Base-by-base conservation (phyloP, 768 basidiomycete genomes). In the Kwoniella pini region DNA sequence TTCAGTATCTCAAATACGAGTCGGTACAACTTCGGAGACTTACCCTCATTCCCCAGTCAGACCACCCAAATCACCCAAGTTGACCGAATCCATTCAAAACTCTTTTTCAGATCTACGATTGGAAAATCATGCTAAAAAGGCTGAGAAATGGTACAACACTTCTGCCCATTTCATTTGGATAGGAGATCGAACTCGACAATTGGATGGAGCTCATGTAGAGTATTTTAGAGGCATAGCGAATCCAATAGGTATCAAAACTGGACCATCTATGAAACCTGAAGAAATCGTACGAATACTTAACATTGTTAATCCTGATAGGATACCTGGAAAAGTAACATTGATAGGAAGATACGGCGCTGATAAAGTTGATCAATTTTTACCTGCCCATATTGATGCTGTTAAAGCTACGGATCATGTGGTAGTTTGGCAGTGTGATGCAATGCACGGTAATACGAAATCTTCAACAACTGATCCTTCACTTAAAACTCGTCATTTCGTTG, bases 151-250 rank as follows among this genome's bases (percentile, higher is more conserved):
- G 76, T 97, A 95, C 80, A 95, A 97, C 75, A 89, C 90, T 15
- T 90, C 91, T 2, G 90, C 91, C 7, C 93, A 94, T 77, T 95
- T 96, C 80, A 79, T 97, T 50, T 99, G 95, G 95, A 90, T 99
- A 54, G 95, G 95, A 0, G 96, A 99, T 79, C 85, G 95, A 52
- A 99, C 95, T 4, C 82, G 95, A 39, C 91, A 95, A 78, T 81
- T 98, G 0, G 84, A 86, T 45, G 92, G 93, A 6, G 96, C 93
- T 3, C 96, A 99, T 75, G 87, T 97, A 30, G 95, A 98, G 80
- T 80, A 74, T 55, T 78, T 78, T 58, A 44, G 77, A 33, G 77
- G 77, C 7, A 74, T 78, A 40, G 69, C 69, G 10, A 78, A 78
- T 51, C 77, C 77, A 1, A 77, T 78, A 70, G 96, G 96, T 1